Evolutionary conservation across 2,329 filamentous ascomycete species (phyloP).

Genomic region (Claviceps monticola): DNA sequence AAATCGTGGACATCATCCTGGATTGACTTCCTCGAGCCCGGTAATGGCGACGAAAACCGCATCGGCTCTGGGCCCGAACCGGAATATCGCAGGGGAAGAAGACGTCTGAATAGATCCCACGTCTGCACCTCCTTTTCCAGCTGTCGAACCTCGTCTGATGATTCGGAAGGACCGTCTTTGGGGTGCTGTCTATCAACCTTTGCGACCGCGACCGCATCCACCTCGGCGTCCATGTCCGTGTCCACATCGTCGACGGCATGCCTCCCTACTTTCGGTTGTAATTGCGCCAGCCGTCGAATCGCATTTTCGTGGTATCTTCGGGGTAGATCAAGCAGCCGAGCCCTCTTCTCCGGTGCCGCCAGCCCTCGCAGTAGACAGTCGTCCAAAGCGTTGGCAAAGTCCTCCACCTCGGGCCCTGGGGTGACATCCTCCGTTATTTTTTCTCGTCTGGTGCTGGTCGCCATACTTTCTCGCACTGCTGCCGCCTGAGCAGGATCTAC

Average conservation of each 20-base stretch:
- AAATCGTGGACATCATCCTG: constrained; percentile 44
- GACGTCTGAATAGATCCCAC: constrained; percentile 70
- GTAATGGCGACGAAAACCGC: constrained; percentile 17
- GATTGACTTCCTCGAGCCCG: constrained; percentile 16
- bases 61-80: constrained; percentile 14
- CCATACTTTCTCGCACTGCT: constrained; percentile 1
- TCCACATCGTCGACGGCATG: constrained; percentile 32
- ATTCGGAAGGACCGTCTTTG: not conserved
- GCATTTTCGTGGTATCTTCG: constrained; percentile 44
- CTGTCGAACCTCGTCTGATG: constrained; percentile 22
- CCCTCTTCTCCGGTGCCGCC: constrained; percentile 40
- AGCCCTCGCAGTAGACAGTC: constrained; percentile 45
- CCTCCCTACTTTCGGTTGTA: constrained; percentile 15
- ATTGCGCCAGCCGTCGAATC: constrained; percentile 18
- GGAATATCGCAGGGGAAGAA: constrained; percentile 57
- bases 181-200: constrained; percentile 34
- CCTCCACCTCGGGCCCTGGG: constrained; percentile 70
- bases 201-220: constrained; percentile 42
- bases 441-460: constrained; percentile 1
- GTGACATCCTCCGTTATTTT: constrained; percentile 28
- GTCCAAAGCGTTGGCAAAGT: constrained; percentile 73
- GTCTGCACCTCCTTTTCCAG: constrained; percentile 79
- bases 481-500: not conserved
- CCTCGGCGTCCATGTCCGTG: constrained; percentile 42
- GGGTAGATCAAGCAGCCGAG: constrained; percentile 51